These are phyloP conservation scores for Lasiodiplodia gonubiensis DNA, from an alignment of 2,329 filamentous ascomycete genomes.

Conservation along the genomic window DNA sequence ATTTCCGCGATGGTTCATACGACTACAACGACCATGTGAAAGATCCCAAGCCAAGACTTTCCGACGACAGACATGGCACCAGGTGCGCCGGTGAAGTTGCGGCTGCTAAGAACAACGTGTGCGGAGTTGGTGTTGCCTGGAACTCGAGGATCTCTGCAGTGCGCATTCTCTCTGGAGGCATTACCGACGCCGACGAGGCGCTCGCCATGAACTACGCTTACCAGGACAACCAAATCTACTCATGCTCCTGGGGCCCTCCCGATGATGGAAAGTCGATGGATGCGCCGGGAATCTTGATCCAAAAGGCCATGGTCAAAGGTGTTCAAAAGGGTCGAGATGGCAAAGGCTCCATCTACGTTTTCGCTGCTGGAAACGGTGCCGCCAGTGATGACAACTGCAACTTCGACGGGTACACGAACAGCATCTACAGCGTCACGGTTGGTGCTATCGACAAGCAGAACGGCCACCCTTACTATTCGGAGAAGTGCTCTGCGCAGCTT, in stretches of 20 bases:
- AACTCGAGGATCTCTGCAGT: slow-evolving; percentile 89
- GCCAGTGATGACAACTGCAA: slow-evolving; percentile 92
- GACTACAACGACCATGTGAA: slow-evolving; percentile 89
- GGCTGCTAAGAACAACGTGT: slow-evolving; percentile 89
- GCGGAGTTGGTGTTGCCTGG: slow-evolving; percentile 94
- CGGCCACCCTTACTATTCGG: slow-evolving; percentile 92
- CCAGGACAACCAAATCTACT: slow-evolving; percentile 94
- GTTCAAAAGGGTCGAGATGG: slow-evolving; percentile 85
- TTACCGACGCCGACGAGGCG: slow-evolving; percentile 91
- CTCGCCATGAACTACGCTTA: slow-evolving; percentile 90
- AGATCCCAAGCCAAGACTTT: slow-evolving; percentile 80
- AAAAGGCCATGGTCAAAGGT: slow-evolving; percentile 87
- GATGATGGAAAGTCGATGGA: slow-evolving; percentile 96
- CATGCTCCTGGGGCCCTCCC: slow-evolving; percentile 96
- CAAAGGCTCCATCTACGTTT: slow-evolving; percentile 91
- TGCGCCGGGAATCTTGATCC: slow-evolving; percentile 85
- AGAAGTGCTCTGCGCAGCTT: slow-evolving; percentile 92
- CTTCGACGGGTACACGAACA: slow-evolving; percentile 99
- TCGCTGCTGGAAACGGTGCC: slow-evolving; percentile 94
- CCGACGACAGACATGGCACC: slow-evolving; percentile 89
- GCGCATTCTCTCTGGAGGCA: slow-evolving; percentile 88
- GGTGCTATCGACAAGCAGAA: slow-evolving; percentile 89
- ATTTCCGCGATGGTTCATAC: slow-evolving; percentile 89
- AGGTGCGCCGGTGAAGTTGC: slow-evolving; percentile 93
- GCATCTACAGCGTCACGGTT: slow-evolving; percentile 97